phyloP scores from a whole-genome alignment of 2,329 filamentous ascomycete species.

The Setomelanomma holmii region DNA sequence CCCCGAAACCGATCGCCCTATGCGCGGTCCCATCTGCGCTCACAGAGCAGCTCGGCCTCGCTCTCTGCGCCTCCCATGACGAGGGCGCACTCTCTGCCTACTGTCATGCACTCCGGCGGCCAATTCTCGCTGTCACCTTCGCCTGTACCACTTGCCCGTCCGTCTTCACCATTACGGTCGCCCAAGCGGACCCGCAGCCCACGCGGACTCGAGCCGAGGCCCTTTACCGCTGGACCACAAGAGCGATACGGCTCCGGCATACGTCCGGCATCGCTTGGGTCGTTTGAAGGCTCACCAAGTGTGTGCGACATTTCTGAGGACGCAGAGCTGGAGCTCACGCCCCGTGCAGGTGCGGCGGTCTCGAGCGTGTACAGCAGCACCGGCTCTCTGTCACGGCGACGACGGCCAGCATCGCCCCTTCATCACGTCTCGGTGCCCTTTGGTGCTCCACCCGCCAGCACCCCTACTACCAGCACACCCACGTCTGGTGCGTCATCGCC shows the following conservation, averaged over 20 bases:
- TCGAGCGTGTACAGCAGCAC: constrained; percentile 41
- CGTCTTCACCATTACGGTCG: constrained; percentile 51
- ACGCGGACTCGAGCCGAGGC: constrained; percentile 28
- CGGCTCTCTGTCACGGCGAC: constrained; percentile 44
- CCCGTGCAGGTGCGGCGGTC: constrained; percentile 37
- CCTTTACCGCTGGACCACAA: constrained; percentile 15
- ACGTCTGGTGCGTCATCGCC: constrained; percentile 52
- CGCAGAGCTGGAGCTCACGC: constrained; percentile 56
- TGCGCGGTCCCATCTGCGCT: constrained; percentile 54
- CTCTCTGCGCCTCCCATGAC: constrained; percentile 55
- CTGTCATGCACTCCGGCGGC: constrained; percentile 45
- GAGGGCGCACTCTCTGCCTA: constrained; percentile 56
- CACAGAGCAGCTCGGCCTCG: constrained; percentile 51
- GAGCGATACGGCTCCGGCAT: constrained; percentile 30
- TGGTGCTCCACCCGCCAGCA: constrained; percentile 30
- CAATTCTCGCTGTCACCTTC: constrained; percentile 45
- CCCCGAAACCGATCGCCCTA: constrained; percentile 58
- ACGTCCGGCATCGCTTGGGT: constrained; percentile 37
- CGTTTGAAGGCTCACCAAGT: constrained; percentile 43
- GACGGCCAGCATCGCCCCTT: constrained; percentile 56
- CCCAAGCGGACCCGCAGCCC: constrained; percentile 53
- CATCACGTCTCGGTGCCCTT: constrained; percentile 47
- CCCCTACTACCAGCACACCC: constrained; percentile 39
- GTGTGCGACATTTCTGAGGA: constrained; percentile 57
- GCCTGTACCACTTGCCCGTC: constrained; percentile 35